These are phyloP conservation scores for Lodderomyces pseudojiufengensis DNA, from an alignment of 1,139 yeast species.

Conservation along the genomic window DNA sequence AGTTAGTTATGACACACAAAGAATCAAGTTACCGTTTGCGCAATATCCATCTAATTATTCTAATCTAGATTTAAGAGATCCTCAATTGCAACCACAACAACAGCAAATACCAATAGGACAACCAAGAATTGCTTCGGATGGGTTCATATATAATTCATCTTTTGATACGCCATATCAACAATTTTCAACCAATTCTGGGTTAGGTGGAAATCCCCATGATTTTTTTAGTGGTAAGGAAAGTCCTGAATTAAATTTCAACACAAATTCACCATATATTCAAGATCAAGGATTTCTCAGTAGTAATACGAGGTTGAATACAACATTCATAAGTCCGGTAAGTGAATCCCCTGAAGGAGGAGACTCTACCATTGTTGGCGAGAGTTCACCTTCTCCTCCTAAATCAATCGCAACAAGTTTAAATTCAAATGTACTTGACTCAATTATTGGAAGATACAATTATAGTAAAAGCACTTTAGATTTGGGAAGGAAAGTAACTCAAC, in stretches of 20 bases:
- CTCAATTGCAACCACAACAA: conserved; percentile 6
- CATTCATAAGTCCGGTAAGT: conserved; percentile 12
- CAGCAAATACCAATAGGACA: conserved; percentile 5
- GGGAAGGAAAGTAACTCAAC: conserved; percentile 1
- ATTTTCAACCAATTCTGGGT: conserved; percentile 2
- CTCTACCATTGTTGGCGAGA: conserved; percentile 1
- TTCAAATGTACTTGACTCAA: conserved; percentile 24
- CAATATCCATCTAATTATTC: neutral
- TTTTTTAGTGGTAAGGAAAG: no score
- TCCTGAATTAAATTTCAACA: no score
- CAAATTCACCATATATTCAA: neutral
- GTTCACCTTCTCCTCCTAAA: conserved; percentile 12
- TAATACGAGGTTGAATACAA: neutral
- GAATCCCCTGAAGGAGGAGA: conserved; percentile 13
- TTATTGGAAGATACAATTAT: conserved; percentile 29
- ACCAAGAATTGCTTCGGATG: conserved; percentile 18
- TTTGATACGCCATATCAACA: conserved; percentile 2
- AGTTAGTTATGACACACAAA: conserved; percentile 28
- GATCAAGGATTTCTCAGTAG: neutral
- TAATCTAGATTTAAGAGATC: conserved; percentile 2
- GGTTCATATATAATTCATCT: conserved; percentile 12
- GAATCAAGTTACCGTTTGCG: conserved; percentile 20
- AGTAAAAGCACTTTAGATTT: conserved; percentile 22
- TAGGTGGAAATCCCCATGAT: no score
- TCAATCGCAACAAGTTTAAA: conserved; percentile 10